Percentiles rank a stretch among this genome's conserved stretches.
phyloP scores from a whole-genome alignment of 495 filamentous ascomycete genomes.

The Podospora sp. region DNA sequence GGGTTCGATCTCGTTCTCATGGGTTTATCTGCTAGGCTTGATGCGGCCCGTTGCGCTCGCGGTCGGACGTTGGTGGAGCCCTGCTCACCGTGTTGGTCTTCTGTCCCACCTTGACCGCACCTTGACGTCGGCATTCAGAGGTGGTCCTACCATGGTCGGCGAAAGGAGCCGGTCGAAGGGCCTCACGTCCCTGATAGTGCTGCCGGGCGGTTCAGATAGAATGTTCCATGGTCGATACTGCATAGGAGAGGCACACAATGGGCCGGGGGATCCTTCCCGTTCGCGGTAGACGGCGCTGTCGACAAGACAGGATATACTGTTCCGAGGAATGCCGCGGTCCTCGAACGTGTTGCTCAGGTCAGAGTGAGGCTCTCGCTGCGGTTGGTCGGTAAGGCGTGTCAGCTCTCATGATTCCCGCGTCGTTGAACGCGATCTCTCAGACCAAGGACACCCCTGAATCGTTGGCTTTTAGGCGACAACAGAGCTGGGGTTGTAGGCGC shows the following conservation, averaged over 20 bases:
- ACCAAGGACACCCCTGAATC: slow-evolving; percentile 10
- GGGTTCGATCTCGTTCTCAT: slow-evolving; percentile 3
- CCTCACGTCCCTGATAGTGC: slow-evolving; percentile 10
- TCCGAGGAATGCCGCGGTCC: slow-evolving; percentile 23
- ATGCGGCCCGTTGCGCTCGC: slow-evolving; percentile 21
- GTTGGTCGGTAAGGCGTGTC: background rate
- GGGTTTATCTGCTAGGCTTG: slow-evolving; percentile 12
- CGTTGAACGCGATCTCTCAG: slow-evolving; percentile 11
- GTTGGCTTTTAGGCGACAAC: slow-evolving; percentile 15
- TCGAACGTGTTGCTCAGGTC: slow-evolving; percentile 8
- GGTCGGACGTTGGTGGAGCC: slow-evolving; percentile 13
- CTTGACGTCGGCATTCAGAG: slow-evolving; percentile 10
- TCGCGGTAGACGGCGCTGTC: slow-evolving; percentile 5
- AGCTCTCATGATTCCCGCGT: background rate
- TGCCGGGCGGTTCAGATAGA: slow-evolving; percentile 1
- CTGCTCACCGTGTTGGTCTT: slow-evolving; percentile 9
- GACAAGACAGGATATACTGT: slow-evolving; percentile 14
- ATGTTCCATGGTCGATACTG: slow-evolving; percentile 5
- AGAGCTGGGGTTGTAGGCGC: slow-evolving; percentile 4
- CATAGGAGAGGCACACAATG: background rate
- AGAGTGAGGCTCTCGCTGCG: slow-evolving; percentile 21
- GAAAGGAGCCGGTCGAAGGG: slow-evolving; percentile 12
- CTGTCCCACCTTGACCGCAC: background rate
- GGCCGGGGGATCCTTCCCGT: slow-evolving; percentile 23
- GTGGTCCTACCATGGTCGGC: background rate